Percentiles rank a stretch among this genome's conserved stretches.
phyloP scores from a whole-genome alignment of 1,284 basidiomycete species.

The Inonotus obliquus region DNA sequence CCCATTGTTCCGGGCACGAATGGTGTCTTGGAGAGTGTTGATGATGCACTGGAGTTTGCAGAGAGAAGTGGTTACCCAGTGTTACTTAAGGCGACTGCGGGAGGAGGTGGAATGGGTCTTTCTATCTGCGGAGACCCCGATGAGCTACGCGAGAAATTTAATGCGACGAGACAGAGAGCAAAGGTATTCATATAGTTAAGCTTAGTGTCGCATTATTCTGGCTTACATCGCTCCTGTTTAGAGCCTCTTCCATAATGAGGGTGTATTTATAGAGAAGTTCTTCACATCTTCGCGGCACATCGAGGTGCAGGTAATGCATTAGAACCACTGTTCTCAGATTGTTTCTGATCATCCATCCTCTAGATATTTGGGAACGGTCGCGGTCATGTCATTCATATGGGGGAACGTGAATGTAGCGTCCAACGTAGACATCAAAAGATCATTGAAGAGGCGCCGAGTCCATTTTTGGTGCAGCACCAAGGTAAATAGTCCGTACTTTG shows the following conservation, averaged over 20 bases:
- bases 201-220: background rate
- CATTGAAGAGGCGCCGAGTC: slow-evolving; percentile 63
- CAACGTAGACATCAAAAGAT: slow-evolving; percentile 74
- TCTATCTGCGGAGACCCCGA: slow-evolving; percentile 46
- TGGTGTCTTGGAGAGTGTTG: slow-evolving; percentile 37
- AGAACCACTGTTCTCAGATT: background rate
- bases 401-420: slow-evolving; percentile 67
- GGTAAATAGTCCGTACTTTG: slow-evolving; percentile 26
- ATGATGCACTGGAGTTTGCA: slow-evolving; percentile 42
- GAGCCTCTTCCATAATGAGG: slow-evolving; percentile 42
- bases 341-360: background rate
- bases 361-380: slow-evolving; percentile 63
- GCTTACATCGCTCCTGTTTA: background rate
- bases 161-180: slow-evolving; percentile 37
- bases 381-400: slow-evolving; percentile 58
- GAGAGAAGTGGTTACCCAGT: slow-evolving; percentile 51
- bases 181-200: slow-evolving; percentile 34
- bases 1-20: slow-evolving; percentile 57
- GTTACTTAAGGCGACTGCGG: slow-evolving; percentile 66
- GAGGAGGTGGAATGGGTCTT: slow-evolving; percentile 72
- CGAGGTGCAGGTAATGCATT: slow-evolving; percentile 52
- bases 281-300: slow-evolving; percentile 54
- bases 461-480: slow-evolving; percentile 40
- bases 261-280: slow-evolving; percentile 62
- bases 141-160: slow-evolving; percentile 38